phyloP scores from a whole-genome alignment of 2,329 filamentous ascomycete genomes.

The Golovinomyces cichoracearum region DNA sequence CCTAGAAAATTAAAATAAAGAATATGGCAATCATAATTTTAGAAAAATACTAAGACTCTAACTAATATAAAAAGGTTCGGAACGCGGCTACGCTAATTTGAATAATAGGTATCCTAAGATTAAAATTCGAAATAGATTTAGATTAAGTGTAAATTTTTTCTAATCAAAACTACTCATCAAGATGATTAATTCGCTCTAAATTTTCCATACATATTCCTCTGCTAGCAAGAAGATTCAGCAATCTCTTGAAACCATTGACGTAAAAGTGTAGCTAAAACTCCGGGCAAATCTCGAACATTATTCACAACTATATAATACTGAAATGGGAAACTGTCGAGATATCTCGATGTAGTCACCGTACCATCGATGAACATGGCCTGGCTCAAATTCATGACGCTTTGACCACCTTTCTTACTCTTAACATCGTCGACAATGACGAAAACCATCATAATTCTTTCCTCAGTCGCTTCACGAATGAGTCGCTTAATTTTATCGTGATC shows the following conservation, averaged over 20 bases:
- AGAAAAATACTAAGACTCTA: no score
- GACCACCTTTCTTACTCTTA: conserved; percentile 24
- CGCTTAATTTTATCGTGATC: conserved; percentile 63
- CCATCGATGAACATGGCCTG: conserved; percentile 51
- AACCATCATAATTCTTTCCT: conserved; percentile 91
- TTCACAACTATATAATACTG: conserved; percentile 89
- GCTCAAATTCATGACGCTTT: conserved; percentile 66
- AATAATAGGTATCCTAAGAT: no score
- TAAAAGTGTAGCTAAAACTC: conserved; percentile 62
- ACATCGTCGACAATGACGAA: conserved; percentile 78
- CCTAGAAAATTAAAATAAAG: no score
- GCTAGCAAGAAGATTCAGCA: conserved; percentile 9
- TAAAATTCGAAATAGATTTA: no score
- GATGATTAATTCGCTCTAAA: no score
- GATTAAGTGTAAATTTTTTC: no score
- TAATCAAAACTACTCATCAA: no score
- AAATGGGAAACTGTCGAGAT: conserved; percentile 90
- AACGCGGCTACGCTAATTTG: no score
- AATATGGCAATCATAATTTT: no score
- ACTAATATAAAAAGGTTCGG: no score
- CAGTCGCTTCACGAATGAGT: conserved; percentile 63
- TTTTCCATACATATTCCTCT: neutral
- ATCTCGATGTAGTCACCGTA: conserved; percentile 60
- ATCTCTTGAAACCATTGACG: conserved; percentile 85
- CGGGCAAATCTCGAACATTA: conserved; percentile 71